Base-by-base conservation (phyloP, 768 basidiomycete species). In the Russula sp. region DNA sequence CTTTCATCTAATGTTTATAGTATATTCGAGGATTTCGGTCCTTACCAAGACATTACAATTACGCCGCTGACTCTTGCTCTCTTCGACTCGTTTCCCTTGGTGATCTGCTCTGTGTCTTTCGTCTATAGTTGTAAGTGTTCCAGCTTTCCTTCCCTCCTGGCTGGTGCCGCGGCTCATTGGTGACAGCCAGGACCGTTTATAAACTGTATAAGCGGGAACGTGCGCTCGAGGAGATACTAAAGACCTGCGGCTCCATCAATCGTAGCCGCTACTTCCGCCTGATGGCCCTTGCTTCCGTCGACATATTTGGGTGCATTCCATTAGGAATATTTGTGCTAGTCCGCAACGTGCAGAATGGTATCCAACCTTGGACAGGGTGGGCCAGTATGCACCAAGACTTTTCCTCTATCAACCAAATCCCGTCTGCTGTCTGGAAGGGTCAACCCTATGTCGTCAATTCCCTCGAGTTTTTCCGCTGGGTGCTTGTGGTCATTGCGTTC, bases 371-470 rank as follows among this genome's bases (percentile, higher is more conserved):
- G 74, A 59, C 65, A 0, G 76, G 78, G 34, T 83, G 82, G 79
- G 73, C 69, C 0, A 75, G 79, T 66, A 76, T 79, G 0, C 87
- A 88, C 66, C 76, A 61, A 34, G 68, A 77, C 42, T 83, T 75
- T 67, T 75, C 71, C 2, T 74, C 75, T 9, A 71, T 85, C 4
- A 66, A 58, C 0, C 73, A 73, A 43, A 58, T 71, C 52, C 76
- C 81, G 60, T 74, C 0, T 32, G 74, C 10, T 0, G 74, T 13
- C 3, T 84, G 82, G 81, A 68, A 74, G 32, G 55, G 34, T 1
- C 49, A 58, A 68, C 59, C 6, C 0, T 2, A 6, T 8, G 1
- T 18, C 16, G 48, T 9, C 2, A 22, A 70, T 2, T 6, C 34
- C 0, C 2, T 78, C 14, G 75, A 81, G 61, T 50, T 73, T 7